Conservation (phyloP, 306 rosid genomes). For the Sicyos edulis region DNA sequence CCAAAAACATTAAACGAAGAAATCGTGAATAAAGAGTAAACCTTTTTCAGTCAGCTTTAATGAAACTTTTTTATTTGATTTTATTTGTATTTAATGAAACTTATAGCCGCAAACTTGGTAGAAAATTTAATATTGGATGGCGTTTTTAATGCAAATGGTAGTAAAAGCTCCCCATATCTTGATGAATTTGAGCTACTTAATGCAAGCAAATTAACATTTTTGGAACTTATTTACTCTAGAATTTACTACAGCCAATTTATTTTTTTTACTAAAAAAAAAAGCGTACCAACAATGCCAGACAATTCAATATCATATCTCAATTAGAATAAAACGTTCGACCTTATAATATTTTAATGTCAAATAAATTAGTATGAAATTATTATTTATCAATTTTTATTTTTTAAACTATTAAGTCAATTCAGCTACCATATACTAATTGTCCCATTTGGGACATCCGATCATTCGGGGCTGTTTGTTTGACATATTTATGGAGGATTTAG, state of each 20-base stretch:
- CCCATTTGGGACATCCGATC: too few relatives aligned
- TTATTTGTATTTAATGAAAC: neutral
- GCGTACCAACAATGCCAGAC: neutral
- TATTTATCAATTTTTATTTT: too few relatives aligned
- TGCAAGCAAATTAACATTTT: neutral
- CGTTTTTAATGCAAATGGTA: conserved; percentile 5
- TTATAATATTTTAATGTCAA: too few relatives aligned
- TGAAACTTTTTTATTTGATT: neutral
- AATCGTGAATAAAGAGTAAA: neutral
- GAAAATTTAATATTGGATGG: neutral
- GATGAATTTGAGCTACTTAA: neutral
- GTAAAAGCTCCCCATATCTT: conserved; percentile 1
- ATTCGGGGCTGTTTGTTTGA: too few relatives aligned
- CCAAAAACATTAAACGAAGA: neutral
- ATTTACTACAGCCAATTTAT: neutral
- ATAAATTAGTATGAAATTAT: too few relatives aligned
- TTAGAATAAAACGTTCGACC: too few relatives aligned
- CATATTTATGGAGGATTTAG: too few relatives aligned
- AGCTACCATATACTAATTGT: too few relatives aligned
- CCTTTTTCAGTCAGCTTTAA: neutral
- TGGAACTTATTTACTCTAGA: neutral
- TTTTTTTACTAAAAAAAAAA: neutral
- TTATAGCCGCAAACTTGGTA: neutral
- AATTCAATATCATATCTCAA: too few relatives aligned
- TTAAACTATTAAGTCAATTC: too few relatives aligned